Evolutionary conservation across 2,329 filamentous ascomycete genomes (phyloP).

Genomic region (Claviceps paspali): DNA sequence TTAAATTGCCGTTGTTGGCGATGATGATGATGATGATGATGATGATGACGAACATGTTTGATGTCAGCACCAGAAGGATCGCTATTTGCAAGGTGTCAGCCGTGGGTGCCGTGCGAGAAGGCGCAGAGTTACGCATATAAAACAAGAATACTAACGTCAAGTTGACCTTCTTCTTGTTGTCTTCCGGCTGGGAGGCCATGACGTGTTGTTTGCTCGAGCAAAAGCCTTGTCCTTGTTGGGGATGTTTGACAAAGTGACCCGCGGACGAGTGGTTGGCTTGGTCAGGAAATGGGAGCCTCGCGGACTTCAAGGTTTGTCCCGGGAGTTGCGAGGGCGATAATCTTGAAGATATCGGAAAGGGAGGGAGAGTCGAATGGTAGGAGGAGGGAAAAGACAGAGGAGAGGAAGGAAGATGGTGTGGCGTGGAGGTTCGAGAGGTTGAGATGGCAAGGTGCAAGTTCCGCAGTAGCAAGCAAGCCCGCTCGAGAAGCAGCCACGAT

Average conservation of each 20-base stretch:
- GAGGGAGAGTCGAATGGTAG: constrained; percentile 7
- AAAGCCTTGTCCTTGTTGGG: constrained; percentile 12
- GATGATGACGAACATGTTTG: constrained; percentile 52
- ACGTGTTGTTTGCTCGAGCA: constrained; percentile 26
- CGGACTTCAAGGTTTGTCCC: not conserved
- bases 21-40: constrained; percentile 9
- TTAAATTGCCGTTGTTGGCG: too few species aligned
- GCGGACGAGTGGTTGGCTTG: not conserved
- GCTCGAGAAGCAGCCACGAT: not conserved
- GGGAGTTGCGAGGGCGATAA: not conserved
- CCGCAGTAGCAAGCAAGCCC: not conserved
- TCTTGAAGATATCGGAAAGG: too few species aligned
- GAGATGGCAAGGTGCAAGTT: constrained; percentile 10
- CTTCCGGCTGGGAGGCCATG: constrained; percentile 55
- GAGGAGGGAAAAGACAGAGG: not conserved
- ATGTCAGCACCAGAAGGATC: constrained; percentile 79
- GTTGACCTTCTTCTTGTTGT: constrained; percentile 73
- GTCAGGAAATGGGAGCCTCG: not conserved
- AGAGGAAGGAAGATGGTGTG: constrained; percentile 5
- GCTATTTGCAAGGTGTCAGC: constrained; percentile 30
- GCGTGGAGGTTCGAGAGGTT: constrained; percentile 10
- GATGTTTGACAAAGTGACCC: constrained; percentile 12
- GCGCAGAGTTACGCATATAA: not conserved
- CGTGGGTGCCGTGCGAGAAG: not conserved
- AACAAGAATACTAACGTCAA: constrained; percentile 46